Base-by-base conservation (phyloP, 768 basidiomycete genomes). In the Collybia nuda region DNA sequence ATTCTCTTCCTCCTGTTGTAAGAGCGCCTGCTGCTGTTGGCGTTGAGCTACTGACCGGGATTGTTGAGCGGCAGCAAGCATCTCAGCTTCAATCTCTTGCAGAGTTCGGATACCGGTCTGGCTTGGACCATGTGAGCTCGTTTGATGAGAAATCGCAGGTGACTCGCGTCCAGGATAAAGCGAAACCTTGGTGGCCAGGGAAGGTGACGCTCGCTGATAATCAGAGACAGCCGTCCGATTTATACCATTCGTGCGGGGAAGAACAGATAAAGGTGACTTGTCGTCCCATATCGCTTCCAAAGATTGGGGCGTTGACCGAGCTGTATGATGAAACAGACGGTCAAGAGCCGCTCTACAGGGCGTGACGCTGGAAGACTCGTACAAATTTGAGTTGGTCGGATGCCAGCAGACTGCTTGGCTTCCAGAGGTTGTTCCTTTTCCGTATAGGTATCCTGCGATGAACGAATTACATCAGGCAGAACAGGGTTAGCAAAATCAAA, bases 71-170 rank as follows among this genome's bases (percentile, higher is more conserved):
- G 75, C 78, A 6, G 78, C 77, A n/a, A 77, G 76, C 88, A 92
- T 90, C 66, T 93, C 91, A 2, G 84, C 80, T 60, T 93, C 91
- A 51, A 93, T 85, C 56, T 93, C 91, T 56, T 89, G 84, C 22
- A 93, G 63, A 0, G 89, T 91, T 17, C 83, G 82, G 8, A 76
- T 73, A 29, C 75, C 75, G 5, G 60, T 62, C 37, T 72, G 72
- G 47, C 56, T 58, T 26, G 57, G 22, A 40, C 63, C 69, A 51
- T 67, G 73, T 14, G 70, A 63, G 48, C 62, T 58, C 6, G 62
- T 54, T 50, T 67, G 71, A 17, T 74, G 77, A 44, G 52, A 44
- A 26, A 61, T 48, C 14, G 51, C 44, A 29, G 66, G 52, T 5
- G 65, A 50, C 22, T 55, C 56, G 12, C 56, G 53, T 45, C 52